Conservation (phyloP, 2,329 filamentous ascomycete species). For the Fusarium sp. region DNA sequence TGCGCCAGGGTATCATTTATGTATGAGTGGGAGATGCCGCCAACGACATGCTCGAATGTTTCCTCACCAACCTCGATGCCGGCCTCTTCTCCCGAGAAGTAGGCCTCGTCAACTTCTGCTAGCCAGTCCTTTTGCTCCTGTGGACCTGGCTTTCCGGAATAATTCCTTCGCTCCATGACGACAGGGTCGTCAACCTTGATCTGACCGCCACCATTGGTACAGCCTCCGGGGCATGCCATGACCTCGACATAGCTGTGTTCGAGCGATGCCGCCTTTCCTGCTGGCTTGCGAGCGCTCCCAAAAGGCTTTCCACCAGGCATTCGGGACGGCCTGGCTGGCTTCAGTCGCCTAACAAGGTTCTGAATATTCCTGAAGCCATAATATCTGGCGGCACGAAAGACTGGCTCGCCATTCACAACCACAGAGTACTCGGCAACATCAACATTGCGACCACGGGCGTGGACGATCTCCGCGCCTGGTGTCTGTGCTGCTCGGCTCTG, state of each 20-base stretch:
- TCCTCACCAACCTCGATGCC: conserved; percentile 49
- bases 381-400: conserved; percentile 88
- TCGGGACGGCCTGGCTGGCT: conserved; percentile 81
- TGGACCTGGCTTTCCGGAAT: conserved; percentile 71
- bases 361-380: conserved; percentile 99
- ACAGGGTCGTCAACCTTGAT: conserved; percentile 88
- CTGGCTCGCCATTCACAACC: conserved; percentile 64
- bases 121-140: conserved; percentile 91
- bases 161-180: conserved; percentile 62
- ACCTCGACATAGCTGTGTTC: conserved; percentile 97
- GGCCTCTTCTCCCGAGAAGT: conserved; percentile 80
- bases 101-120: conserved; percentile 85
- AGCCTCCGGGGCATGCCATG: conserved; percentile 99
- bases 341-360: conserved; percentile 92
- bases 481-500: conserved; percentile 77
- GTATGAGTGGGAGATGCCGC: conserved; percentile 74
- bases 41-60: conserved; percentile 60
- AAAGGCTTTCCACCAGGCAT: conserved; percentile 81
- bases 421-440: conserved; percentile 91
- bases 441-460: conserved; percentile 83
- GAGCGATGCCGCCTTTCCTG: conserved; percentile 60
- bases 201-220: conserved; percentile 97
- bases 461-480: conserved; percentile 78
- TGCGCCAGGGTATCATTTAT: conserved; percentile 78
- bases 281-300: conserved; percentile 65